These are phyloP conservation scores for Thielaviopsis punctulata DNA, from an alignment of 2,329 filamentous ascomycete genomes.

Conservation along the genomic window DNA sequence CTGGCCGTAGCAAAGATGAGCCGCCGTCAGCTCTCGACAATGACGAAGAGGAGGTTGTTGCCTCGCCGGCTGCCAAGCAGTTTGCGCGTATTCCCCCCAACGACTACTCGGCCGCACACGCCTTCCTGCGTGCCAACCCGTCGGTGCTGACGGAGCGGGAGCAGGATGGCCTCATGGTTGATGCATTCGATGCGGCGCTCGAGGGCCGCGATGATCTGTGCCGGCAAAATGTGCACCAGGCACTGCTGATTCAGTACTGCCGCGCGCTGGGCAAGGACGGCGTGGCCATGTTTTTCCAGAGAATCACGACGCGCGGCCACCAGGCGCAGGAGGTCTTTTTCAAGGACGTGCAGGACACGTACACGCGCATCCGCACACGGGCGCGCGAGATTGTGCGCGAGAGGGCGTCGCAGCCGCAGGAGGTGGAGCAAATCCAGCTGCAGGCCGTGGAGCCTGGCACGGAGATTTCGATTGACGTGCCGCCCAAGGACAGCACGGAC, in stretches of 20 bases:
- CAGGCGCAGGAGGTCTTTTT: slow-evolving; percentile 81
- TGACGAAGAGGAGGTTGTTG: slow-evolving; percentile 58
- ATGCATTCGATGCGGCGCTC: slow-evolving; percentile 80
- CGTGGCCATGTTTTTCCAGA: slow-evolving; percentile 86
- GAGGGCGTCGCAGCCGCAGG: slow-evolving; percentile 30
- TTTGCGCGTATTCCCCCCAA: slow-evolving; percentile 64
- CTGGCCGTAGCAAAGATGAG: slow-evolving; percentile 9
- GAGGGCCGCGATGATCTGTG: slow-evolving; percentile 60
- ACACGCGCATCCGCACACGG: slow-evolving; percentile 61
- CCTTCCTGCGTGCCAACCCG: slow-evolving; percentile 66
- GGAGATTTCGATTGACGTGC: slow-evolving; percentile 74
- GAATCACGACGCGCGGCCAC: slow-evolving; percentile 76
- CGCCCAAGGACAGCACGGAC: slow-evolving; percentile 49
- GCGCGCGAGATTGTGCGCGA: slow-evolving; percentile 51
- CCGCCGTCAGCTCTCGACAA: slow-evolving; percentile 22
- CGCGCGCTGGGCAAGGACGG: slow-evolving; percentile 75
- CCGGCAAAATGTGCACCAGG: slow-evolving; percentile 82
- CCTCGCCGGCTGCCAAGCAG: slow-evolving; percentile 58
- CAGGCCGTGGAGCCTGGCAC: slow-evolving; percentile 91
- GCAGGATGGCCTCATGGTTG: slow-evolving; percentile 75
- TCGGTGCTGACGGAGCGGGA: slow-evolving; percentile 67
- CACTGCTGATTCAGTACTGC: slow-evolving; percentile 85
- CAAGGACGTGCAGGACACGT: slow-evolving; percentile 84
- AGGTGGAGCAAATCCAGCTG: slow-evolving; percentile 88
- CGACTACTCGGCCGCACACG: slow-evolving; percentile 56